Conservation (phyloP, 2,329 filamentous ascomycete genomes). For the Xylariaceae sp. region DNA sequence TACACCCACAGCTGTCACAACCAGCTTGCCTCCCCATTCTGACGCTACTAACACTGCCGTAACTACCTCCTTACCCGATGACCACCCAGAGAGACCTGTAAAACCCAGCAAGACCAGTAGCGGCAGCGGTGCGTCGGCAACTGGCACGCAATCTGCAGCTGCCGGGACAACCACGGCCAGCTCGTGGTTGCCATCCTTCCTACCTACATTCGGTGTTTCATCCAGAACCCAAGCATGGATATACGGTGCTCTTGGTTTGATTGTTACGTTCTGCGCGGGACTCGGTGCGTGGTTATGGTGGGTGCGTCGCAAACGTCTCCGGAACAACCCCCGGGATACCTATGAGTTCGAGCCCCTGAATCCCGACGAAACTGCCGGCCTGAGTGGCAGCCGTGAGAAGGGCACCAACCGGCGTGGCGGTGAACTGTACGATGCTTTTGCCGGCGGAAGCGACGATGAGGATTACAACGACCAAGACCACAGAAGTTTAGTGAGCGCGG, state of each 20-base stretch:
- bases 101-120: slow-evolving; percentile 49
- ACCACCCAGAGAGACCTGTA: slow-evolving; percentile 70
- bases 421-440: slow-evolving; percentile 97
- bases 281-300: slow-evolving; percentile 84
- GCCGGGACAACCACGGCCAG: slow-evolving; percentile 50
- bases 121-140: slow-evolving; percentile 36
- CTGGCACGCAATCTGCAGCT: slow-evolving; percentile 41
- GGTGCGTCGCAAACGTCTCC: slow-evolving; percentile 77
- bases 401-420: slow-evolving; percentile 70
- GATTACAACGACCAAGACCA: slow-evolving; percentile 57
- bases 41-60: slow-evolving; percentile 52
- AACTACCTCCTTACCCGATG: slow-evolving; percentile 57
- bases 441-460: slow-evolving; percentile 81
- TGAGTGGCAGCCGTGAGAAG: slow-evolving; percentile 52
- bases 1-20: slow-evolving; percentile 67
- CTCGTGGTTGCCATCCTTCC: slow-evolving; percentile 82
- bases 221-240: slow-evolving; percentile 93
- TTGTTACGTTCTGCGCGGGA: slow-evolving; percentile 80
- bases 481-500: slow-evolving; percentile 48
- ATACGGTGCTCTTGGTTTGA: slow-evolving; percentile 83
- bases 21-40: slow-evolving; percentile 58
- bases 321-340: slow-evolving; percentile 76
- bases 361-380: slow-evolving; percentile 73
- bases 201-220: slow-evolving; percentile 89
- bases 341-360: slow-evolving; percentile 96